Evolutionary conservation across 192 early-diverging fungal genomes (phyloP), one percentile per base, ranked within the genome.

Genomic region (Linnemannia exigua): DNA sequence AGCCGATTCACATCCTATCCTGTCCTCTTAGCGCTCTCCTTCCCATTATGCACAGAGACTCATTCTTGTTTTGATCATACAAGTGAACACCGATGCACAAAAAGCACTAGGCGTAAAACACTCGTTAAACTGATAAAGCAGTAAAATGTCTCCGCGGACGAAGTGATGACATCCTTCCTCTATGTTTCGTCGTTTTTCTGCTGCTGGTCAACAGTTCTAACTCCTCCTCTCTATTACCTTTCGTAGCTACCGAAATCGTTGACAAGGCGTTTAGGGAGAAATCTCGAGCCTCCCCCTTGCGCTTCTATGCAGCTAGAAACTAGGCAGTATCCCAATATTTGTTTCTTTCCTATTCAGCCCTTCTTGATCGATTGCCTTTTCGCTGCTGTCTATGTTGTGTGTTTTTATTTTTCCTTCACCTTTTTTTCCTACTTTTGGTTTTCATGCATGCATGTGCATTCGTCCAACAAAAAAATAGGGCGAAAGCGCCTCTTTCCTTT

Each of bases 401-500:
- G n/a, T n/a, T n/a, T n/a, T n/a, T n/a, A n/a, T 61, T 63, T 63
- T 31, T 16, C 28, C 28, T 63, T 15, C 14, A 1, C 15, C 17
- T 50, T 50, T 50, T 50, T 50, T 16, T 14, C 48, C 15, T 50
- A 5, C 2, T 25, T 31, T 63, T 63, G 25, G 58, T n/a, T 63
- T 63, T 58, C 54, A 63, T 63, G 58, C 58, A 63, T 54, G 52
- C 48, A 50, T 54, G 52, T n/a, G n/a, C 58, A 63, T 31, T 12
- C 28, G 17, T 14, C 9, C 48, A 14, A 63, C 8, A 15, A 63
- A 63, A 61, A 63, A 63, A n/a, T 25, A 6, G 6, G 25, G 52
- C 48, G 20, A 54, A 54, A 54, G n/a, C 11, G 28, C 25, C 25
- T 0, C 12, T 31, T 28, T 63, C 58, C 58, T 63, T 8, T 5